Conservation (phyloP, 148 eudicot species). For the Chenopodium berlandieri region DNA sequence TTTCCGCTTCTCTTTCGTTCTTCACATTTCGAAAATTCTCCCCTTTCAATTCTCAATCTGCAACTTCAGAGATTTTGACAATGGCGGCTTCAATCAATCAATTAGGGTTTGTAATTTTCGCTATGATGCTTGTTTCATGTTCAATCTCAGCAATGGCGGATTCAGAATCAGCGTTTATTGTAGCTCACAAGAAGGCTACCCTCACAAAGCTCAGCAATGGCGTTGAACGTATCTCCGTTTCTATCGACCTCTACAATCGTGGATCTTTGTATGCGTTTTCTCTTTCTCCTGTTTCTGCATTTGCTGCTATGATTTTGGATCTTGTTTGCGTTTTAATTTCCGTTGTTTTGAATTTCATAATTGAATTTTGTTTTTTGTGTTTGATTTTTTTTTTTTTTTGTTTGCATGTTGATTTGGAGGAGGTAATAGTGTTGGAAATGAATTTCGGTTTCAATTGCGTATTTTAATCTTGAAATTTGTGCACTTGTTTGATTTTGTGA, state of each 20-base stretch:
- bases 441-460: background rate
- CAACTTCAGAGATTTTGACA: background rate
- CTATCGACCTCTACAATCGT: slow-evolving; percentile 46
- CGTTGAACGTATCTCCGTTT: slow-evolving; percentile 40
- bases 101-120: slow-evolving; percentile 2
- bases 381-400: background rate
- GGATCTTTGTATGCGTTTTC: slow-evolving; percentile 42
- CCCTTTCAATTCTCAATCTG: background rate
- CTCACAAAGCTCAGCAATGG: slow-evolving; percentile 40
- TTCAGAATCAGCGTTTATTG: slow-evolving; percentile 43
- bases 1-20: background rate
- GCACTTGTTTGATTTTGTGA: background rate
- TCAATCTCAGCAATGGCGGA: slow-evolving; percentile 24
- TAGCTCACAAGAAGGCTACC: slow-evolving; percentile 53
- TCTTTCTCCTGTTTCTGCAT: background rate
- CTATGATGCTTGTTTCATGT: slow-evolving; percentile 14
- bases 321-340: background rate
- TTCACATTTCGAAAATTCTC: background rate
- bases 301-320: background rate
- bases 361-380: background rate
- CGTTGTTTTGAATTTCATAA: background rate
- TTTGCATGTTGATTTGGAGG: slow-evolving; percentile 4
- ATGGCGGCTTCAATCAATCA: slow-evolving; percentile 22
- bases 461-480: background rate
- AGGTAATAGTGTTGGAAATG: background rate